phyloP scores from a whole-genome alignment of 2,329 filamentous ascomycete genomes.

The Tricladium varicosporioides region DNA sequence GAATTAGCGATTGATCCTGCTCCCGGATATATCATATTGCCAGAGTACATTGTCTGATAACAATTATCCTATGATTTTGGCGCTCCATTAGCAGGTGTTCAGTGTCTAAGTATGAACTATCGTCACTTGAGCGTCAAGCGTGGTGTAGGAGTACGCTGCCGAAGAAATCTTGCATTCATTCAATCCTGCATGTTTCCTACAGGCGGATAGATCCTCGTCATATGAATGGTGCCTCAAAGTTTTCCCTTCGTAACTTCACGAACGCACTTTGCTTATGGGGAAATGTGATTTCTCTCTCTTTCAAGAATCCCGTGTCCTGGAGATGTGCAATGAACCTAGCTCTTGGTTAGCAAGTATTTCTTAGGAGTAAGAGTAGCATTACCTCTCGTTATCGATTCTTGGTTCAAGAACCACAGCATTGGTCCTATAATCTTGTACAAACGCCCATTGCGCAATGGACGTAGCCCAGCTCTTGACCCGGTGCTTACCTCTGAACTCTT shows the following conservation, averaged over 20 bases:
- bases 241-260: conserved; percentile 75
- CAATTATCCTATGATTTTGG: too few species aligned
- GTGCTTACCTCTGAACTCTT: conserved; percentile 81
- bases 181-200: not conserved
- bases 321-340: conserved; percentile 65
- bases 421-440: conserved; percentile 74
- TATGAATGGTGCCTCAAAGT: conserved; percentile 67
- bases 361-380: conserved; percentile 35
- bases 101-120: too few species aligned
- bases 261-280: conserved; percentile 91
- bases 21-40: too few species aligned
- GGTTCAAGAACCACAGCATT: conserved; percentile 85
- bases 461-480: conserved; percentile 78
- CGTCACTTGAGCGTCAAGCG: too few species aligned
- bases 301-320: conserved; percentile 74
- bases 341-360: not conserved
- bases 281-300: conserved; percentile 81
- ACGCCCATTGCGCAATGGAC: conserved; percentile 83
- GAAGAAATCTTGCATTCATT: not conserved
- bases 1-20: too few species aligned
- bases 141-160: too few species aligned
- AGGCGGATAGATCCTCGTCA: conserved; percentile 13
- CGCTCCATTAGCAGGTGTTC: too few species aligned
- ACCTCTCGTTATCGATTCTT: conserved; percentile 88
- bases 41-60: too few species aligned